A percentile compares a stretch with the other conserved stretches of the same genome.
These are phyloP conservation scores for Paecilomyces sp. DNA, from an alignment of 2,329 filamentous ascomycete species.

Conservation along the genomic window DNA sequence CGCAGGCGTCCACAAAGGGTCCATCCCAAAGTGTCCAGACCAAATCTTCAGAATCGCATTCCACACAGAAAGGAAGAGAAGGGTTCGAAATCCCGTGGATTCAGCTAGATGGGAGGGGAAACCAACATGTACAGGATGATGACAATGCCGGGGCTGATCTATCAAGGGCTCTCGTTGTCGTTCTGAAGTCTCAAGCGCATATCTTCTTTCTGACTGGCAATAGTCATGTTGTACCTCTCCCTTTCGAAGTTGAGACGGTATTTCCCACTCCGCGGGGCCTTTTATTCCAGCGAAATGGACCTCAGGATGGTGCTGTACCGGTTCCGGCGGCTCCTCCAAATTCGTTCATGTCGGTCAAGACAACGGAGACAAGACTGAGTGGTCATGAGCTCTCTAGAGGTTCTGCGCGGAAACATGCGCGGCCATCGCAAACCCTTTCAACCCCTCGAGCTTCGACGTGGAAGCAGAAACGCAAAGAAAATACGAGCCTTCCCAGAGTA, in stretches of 20 bases:
- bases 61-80: conserved; percentile 9
- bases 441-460: conserved; percentile 48
- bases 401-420: conserved; percentile 30
- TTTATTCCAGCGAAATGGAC: conserved; percentile 74
- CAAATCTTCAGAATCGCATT: background rate
- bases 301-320: conserved; percentile 15
- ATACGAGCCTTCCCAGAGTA: conserved; percentile 53
- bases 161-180: conserved; percentile 70
- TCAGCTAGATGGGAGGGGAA: conserved; percentile 16
- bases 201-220: conserved; percentile 85
- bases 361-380: conserved; percentile 29
- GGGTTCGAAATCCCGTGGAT: conserved; percentile 13
- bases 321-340: conserved; percentile 61
- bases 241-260: conserved; percentile 86
- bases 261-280: conserved; percentile 77
- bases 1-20: background rate
- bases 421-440: conserved; percentile 42
- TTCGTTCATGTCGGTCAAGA: conserved; percentile 70
- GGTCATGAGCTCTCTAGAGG: conserved; percentile 27
- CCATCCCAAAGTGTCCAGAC: background rate
- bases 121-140: conserved; percentile 14
- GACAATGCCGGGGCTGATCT: conserved; percentile 16
- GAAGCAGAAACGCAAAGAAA: conserved; percentile 51
- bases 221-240: conserved; percentile 83
- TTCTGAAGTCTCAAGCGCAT: conserved; percentile 87